A percentile compares a stretch with the other conserved stretches of the same genome.
Evolutionary conservation across 202 grass and related monocot genomes (phyloP).

Genomic region (Digitaria exilis): DNA sequence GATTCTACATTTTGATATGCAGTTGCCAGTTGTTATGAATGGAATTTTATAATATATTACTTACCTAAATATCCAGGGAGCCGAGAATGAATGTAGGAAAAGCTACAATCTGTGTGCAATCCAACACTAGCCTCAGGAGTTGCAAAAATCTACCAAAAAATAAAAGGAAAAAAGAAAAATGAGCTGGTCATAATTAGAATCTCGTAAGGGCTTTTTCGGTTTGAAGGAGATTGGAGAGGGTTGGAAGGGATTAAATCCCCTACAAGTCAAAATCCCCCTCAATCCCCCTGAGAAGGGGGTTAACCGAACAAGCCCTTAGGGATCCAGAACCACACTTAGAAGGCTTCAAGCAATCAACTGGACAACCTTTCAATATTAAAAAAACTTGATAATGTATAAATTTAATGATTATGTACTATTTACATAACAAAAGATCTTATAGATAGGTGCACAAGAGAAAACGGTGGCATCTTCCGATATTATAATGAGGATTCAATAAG

Average conservation of each 20-base stretch:
- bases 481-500: slow-evolving; percentile 18
- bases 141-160: slow-evolving; percentile 63
- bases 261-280: no score
- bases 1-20: slow-evolving; percentile 15
- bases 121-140: slow-evolving; percentile 90
- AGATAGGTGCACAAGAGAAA: not conserved
- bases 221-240: no score
- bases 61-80: slow-evolving; percentile 86
- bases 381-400: not conserved
- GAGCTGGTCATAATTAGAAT: slow-evolving; percentile 17
- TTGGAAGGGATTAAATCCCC: no score
- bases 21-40: not conserved
- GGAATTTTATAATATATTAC: not conserved
- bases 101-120: slow-evolving; percentile 92
- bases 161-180: not conserved
- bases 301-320: no score
- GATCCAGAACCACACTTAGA: not conserved
- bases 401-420: not conserved
- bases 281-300: no score
- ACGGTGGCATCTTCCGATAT: not conserved
- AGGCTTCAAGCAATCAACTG: not conserved
- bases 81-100: slow-evolving; percentile 92
- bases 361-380: not conserved
- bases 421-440: not conserved
- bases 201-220: no score